phyloP scores from a whole-genome alignment of 2,329 filamentous ascomycete species.

The Teratosphaeria pseudoeucalypti region DNA sequence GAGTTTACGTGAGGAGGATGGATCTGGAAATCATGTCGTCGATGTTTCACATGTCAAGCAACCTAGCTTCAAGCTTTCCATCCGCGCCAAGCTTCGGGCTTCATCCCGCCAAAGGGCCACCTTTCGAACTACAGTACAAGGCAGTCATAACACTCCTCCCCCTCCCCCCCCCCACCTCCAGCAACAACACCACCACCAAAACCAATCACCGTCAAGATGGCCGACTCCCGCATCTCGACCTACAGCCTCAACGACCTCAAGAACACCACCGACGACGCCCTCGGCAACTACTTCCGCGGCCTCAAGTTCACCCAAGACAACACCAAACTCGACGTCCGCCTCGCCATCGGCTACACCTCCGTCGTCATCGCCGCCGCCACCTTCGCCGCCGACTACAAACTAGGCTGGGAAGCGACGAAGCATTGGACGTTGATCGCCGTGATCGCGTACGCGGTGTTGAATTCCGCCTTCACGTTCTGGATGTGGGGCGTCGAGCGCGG shows the following conservation, averaged over 20 bases:
- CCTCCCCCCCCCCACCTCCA: not conserved
- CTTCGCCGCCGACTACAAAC: conserved; percentile 84
- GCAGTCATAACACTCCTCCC: too few relatives aligned
- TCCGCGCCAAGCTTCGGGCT: not conserved
- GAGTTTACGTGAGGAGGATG: not conserved
- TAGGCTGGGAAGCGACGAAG: conserved; percentile 82
- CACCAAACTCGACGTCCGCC: conserved; percentile 67
- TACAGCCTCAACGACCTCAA: conserved; percentile 64
- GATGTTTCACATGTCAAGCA: not conserved
- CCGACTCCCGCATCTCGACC: conserved; percentile 25
- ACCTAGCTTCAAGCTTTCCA: not conserved
- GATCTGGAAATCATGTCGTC: not conserved
- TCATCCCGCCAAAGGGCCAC: not conserved
- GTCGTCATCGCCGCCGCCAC: conserved; percentile 71
- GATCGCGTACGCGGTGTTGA: conserved; percentile 66
- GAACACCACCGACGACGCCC: conserved; percentile 89
- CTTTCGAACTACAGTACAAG: not conserved
- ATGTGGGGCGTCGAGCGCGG: conserved; percentile 73
- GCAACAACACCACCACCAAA: too few relatives aligned
- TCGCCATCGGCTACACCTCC: conserved; percentile 71
- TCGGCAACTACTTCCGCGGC: conserved; percentile 84
- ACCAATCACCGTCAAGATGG: conserved; percentile 10
- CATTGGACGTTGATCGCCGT: conserved; percentile 72
- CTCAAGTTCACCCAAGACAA: conserved; percentile 79
- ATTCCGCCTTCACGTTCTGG: conserved; percentile 72